Base-by-base conservation (phyloP, 2,329 filamentous ascomycete genomes). In the Pyricularia sp. region DNA sequence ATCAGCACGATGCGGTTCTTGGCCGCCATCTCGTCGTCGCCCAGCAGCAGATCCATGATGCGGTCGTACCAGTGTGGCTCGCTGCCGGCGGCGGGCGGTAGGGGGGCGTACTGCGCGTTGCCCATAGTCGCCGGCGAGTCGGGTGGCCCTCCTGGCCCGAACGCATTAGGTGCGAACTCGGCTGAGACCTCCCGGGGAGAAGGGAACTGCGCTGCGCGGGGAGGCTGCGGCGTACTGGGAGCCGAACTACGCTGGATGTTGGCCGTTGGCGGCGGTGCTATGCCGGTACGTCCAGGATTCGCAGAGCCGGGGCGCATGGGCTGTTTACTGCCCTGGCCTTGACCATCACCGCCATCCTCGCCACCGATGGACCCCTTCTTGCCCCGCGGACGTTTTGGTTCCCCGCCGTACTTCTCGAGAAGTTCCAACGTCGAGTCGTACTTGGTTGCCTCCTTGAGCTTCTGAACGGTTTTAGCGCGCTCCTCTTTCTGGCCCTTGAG, bases 341-440 rank as follows among this genome's bases (percentile, higher is more conserved):
- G 69, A 40, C 67, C 69, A 61, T 59, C 66, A 65, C 60, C 65
- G 49, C 57, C 66, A 64, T 35, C 62, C 59, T 63, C 61, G 3
- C 40, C 63, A 13, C 62, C 65, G 16, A 65, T 62, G 63, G 62
- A 44, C 9, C 69, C 67, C 30, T 68, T 68, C 61, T 66, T 68
- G 8, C 55, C 63, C n/a, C 62, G 62, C 67, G 68, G 69, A 31
- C 71, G 77, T 69, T 71, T 79, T 78, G 70, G 81, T 78, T 67
- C 79, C 10, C 86, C 89, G 44, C 92, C 93, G 74, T 99, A 99
- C 72, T 97, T 99, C 72, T 97, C 91, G 12, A 99, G 84, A 66
- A 99, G 78, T 73, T 97, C 87, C 72, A 96, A 86, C 1, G 94
- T 99, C 35, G 93, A 94, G 76, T 97, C 91, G 78, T 97, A 99